Percentiles rank a stretch among this genome's conserved stretches.
Conservation (phyloP, 1,139 yeast genomes). For the Diutina sp. region DNA sequence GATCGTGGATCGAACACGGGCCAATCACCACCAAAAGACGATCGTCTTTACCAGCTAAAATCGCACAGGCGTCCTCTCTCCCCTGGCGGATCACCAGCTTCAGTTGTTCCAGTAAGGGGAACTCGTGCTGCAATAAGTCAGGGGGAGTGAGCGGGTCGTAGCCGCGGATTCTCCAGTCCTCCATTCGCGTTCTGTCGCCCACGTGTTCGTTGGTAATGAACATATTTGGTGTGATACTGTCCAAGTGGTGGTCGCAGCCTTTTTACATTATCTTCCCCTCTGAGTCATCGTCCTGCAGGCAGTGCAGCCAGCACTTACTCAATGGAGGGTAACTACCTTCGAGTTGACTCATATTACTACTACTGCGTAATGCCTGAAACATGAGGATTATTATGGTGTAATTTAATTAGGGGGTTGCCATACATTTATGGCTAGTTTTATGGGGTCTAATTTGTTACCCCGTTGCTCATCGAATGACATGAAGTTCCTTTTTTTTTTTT, state of each 20-base stretch:
- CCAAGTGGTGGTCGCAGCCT: background rate
- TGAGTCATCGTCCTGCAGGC: background rate
- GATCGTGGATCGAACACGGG: conserved; percentile 95
- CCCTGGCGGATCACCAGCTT: conserved; percentile 57
- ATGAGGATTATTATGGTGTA: no score
- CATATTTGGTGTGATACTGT: conserved; percentile 25
- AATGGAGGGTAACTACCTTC: background rate
- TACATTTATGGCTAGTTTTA: no score
- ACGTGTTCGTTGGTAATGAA: conserved; percentile 71
- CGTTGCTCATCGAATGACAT: no score
- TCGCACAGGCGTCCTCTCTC: conserved; percentile 60
- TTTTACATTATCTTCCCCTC: background rate
- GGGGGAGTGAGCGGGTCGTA: conserved; percentile 95
- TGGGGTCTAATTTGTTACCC: no score
- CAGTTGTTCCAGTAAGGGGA: conserved; percentile 53
- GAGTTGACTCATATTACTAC: no score
- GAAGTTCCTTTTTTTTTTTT: no score
- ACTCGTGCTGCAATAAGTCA: conserved; percentile 82
- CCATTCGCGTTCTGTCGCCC: conserved; percentile 73
- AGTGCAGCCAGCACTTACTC: background rate
- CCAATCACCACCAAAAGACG: conserved; percentile 78
- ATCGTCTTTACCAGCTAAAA: conserved; percentile 68
- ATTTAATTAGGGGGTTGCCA: no score
- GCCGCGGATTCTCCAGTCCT: conserved; percentile 91
- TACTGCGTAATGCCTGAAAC: no score